Conservation (phyloP, 2,329 filamentous ascomycete genomes). For the Escovopsis sp. region DNA sequence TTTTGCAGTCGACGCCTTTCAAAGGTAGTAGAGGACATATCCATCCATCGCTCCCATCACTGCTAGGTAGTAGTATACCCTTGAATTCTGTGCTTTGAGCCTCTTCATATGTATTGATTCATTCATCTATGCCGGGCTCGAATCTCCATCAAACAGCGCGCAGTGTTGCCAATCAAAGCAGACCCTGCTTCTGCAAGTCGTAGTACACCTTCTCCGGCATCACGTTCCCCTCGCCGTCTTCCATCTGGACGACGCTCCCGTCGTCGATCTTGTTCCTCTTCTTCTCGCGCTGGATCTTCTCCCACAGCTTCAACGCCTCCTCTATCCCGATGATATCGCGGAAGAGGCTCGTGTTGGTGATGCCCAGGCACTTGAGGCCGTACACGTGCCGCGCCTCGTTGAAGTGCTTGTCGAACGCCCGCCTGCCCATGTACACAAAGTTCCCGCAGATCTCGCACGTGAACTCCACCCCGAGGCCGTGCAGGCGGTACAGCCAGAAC, state of each 20-base stretch:
- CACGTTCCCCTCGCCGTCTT: slow-evolving; percentile 91
- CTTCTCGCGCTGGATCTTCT: slow-evolving; percentile 79
- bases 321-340: slow-evolving; percentile 87
- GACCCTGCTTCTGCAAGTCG: slow-evolving; percentile 83
- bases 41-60: no score
- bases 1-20: no score
- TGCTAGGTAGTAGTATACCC: no score
- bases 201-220: slow-evolving; percentile 99
- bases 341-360: slow-evolving; percentile 82
- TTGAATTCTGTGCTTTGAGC: no score
- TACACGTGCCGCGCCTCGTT: slow-evolving; percentile 88
- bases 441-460: slow-evolving; percentile 95
- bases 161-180: slow-evolving; percentile 38
- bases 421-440: slow-evolving; percentile 94
- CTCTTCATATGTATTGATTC: no score
- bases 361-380: slow-evolving; percentile 83
- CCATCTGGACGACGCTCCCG: slow-evolving; percentile 91
- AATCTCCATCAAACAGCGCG: no score
- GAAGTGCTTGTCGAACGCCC: slow-evolving; percentile 97
- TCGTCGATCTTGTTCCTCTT: slow-evolving; percentile 62
- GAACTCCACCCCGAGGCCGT: slow-evolving; percentile 89
- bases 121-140: no score
- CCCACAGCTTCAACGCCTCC: slow-evolving; percentile 78
- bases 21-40: no score
- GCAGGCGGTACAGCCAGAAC: slow-evolving; percentile 96